Evolutionary conservation across 2,329 filamentous ascomycete genomes (phyloP), one percentile per base, ranked within the genome.

Genomic region (Aspergillus quadricinctus): DNA sequence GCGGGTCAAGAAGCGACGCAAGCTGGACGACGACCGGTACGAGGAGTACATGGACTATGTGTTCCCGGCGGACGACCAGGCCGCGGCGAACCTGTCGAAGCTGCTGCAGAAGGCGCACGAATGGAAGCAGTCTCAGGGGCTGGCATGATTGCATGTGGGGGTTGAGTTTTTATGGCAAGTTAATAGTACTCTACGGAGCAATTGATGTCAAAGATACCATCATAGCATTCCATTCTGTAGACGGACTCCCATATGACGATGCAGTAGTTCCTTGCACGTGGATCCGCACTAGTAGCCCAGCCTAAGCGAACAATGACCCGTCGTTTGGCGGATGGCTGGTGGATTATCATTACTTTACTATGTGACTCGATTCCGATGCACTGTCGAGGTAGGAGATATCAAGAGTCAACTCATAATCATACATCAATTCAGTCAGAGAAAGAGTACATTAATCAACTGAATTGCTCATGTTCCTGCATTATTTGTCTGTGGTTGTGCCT

Each of bases 1-100:
- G 62, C 87, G 88, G 76, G 89, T 90, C 69, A 97, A 96, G 86
- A 93, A 94, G 81, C 83, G 91, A 69, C 88, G 94, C 74, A 91
- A 87, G 82, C 76, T 96, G 72, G 92, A 96, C 71, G 93, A 97
- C 75, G 92, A 94, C 72, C 87, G 85, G 40, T 97, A 91, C 78
- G 92, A 99, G 81, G 94, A 99, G 78, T 97, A 96, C 74, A 85
- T 94, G 77, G 94, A 97, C 73, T 97, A 96, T 67, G 85, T 99
- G 35, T 99, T 99, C 84, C 94, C 94, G 0, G 92, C 90, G 4
- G 94, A 97, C 77, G 92, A 97, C 73, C 85, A 90, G 77, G 88
- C 90, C 70, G 88, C 88, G 55, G 88, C 88, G 64, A 92, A 90
- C 67, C 78, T 97, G 73, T 89, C 89, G 52, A 90, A 89, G 71